phyloP scores from a whole-genome alignment of 2,329 filamentous ascomycete genomes.

The Orbilia ellipsospora region DNA sequence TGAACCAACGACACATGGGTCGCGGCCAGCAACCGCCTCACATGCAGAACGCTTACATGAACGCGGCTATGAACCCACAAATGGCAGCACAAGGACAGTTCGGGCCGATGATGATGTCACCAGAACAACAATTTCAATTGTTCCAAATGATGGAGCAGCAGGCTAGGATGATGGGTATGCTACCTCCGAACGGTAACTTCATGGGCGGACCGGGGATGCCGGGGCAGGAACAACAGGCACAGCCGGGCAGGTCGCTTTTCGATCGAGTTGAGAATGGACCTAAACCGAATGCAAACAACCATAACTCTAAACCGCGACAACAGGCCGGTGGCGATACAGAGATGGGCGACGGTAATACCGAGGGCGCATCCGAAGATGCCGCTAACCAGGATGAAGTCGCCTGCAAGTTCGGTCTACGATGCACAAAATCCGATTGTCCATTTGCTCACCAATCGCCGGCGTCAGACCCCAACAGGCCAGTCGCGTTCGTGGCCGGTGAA shows the following conservation, averaged over 20 bases:
- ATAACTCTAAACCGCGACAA: slow-evolving; percentile 37
- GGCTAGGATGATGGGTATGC: slow-evolving; percentile 83
- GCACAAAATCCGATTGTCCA: slow-evolving; percentile 87
- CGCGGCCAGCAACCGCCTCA: slow-evolving; percentile 62
- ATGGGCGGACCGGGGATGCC: slow-evolving; percentile 43
- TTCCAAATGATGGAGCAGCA: slow-evolving; percentile 86
- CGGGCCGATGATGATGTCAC: slow-evolving; percentile 65
- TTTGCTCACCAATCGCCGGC: slow-evolving; percentile 95
- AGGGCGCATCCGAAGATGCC: slow-evolving; percentile 28
- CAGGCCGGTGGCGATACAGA: slow-evolving; percentile 41
- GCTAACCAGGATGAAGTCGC: slow-evolving; percentile 59
- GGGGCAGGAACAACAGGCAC: slow-evolving; percentile 15
- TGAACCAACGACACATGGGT: slow-evolving; percentile 67
- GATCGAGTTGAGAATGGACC: slow-evolving; percentile 60
- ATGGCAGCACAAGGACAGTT: slow-evolving; percentile 31
- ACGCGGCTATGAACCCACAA: slow-evolving; percentile 62
- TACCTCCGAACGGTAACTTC: slow-evolving; percentile 62
- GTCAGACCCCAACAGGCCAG: slow-evolving; percentile 76
- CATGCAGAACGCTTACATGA: slow-evolving; percentile 62
- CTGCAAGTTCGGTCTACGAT: slow-evolving; percentile 90
- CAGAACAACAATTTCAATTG: slow-evolving; percentile 77
- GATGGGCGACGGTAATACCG: slow-evolving; percentile 45
- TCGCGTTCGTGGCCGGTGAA: slow-evolving; percentile 80
- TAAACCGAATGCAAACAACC: slow-evolving; percentile 58
- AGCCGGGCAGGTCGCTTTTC: slow-evolving; percentile 42